Percentiles rank a stretch among this genome's conserved stretches.
These are phyloP conservation scores for Arctostaphylos glauca DNA, from an alignment of 148 eudicot genomes.

Conservation along the genomic window DNA sequence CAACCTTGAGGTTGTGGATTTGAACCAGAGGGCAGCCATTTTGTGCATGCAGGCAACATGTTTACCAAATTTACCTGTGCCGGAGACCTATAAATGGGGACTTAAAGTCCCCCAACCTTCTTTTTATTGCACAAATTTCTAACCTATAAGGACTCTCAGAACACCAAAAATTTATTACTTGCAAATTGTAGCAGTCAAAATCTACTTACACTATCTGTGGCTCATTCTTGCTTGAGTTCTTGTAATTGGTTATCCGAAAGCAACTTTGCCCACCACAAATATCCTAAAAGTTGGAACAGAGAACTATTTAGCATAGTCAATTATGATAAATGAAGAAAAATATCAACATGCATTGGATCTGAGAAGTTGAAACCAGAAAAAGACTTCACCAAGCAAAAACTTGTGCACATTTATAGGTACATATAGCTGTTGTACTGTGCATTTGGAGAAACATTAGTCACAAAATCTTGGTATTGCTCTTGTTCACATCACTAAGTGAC, in stretches of 20 bases:
- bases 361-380: neutral
- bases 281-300: slow-evolving; percentile 38
- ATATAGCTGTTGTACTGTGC: neutral
- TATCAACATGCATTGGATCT: neutral
- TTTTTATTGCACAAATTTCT: neutral
- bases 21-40: neutral
- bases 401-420: neutral
- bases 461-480: neutral
- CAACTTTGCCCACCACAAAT: slow-evolving; percentile 74
- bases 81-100: neutral
- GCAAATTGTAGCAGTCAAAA: slow-evolving; percentile 12
- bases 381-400: neutral
- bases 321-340: neutral
- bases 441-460: neutral
- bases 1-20: neutral
- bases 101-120: neutral
- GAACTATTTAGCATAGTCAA: slow-evolving; percentile 13
- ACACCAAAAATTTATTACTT: neutral
- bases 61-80: neutral
- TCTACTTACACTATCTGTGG: slow-evolving; percentile 69
- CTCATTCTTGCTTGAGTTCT: slow-evolving; percentile 43
- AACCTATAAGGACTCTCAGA: neutral
- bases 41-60: neutral
- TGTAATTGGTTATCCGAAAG: slow-evolving; percentile 70
- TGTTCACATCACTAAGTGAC: too few species aligned